Evolutionary conservation across 768 basidiomycete genomes (phyloP).

Genomic region (Stropharia rugosoannulata): DNA sequence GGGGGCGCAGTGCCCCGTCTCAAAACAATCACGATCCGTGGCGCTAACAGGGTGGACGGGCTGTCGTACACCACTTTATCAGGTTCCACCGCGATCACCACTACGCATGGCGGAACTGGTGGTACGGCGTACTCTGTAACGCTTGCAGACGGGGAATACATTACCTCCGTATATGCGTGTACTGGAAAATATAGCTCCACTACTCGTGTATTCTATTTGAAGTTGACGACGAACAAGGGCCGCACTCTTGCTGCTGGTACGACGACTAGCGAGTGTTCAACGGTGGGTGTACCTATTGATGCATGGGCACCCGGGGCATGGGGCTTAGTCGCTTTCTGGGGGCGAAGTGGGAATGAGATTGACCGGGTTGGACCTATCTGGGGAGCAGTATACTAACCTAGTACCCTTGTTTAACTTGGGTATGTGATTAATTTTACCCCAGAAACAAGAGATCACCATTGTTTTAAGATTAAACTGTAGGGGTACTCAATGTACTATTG

Average conservation of each 20-base stretch:
- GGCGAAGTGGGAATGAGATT: constrained; percentile 27
- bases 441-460: too few species aligned
- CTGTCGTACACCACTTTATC: constrained; percentile 25
- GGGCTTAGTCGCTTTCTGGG: constrained; percentile 33
- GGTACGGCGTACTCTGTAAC: constrained; percentile 27
- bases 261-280: constrained; percentile 26
- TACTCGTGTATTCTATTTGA: constrained; percentile 31
- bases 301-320: constrained; percentile 24
- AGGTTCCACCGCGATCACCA: constrained; percentile 12
- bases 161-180: constrained; percentile 24
- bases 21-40: constrained; percentile 29
- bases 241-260: constrained; percentile 25
- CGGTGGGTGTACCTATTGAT: constrained; percentile 26
- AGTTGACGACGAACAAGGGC: constrained; percentile 29
- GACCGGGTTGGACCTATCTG: constrained; percentile 30
- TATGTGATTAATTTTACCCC: too few species aligned
- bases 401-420: too few species aligned
- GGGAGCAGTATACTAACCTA: constrained; percentile 28
- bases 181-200: constrained; percentile 22
- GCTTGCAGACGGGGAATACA: constrained; percentile 22
- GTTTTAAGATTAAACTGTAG: too few species aligned
- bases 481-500: too few species aligned
- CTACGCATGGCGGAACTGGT: constrained; percentile 33
- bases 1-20: constrained; percentile 20
- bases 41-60: constrained; percentile 30